phyloP scores from a whole-genome alignment of 2,329 filamentous ascomycete genomes.

The Rhexocercosporidium sp. region DNA sequence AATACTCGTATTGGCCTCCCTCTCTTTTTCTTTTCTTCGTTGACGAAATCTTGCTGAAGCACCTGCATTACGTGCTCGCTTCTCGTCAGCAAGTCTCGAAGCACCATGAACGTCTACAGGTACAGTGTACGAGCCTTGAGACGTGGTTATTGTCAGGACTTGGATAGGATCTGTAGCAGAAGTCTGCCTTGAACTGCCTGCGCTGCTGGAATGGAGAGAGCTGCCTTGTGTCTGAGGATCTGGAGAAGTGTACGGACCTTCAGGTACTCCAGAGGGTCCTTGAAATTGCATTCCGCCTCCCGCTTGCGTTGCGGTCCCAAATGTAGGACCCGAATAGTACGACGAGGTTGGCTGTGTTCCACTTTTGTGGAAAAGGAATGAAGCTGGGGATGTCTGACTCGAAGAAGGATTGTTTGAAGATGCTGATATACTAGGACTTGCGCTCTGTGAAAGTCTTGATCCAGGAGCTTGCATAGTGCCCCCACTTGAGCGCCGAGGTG shows the following conservation, averaged over 20 bases:
- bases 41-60: conserved; percentile 83
- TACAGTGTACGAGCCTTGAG: conserved; percentile 62
- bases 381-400: conserved; percentile 46
- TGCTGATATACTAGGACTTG: conserved; percentile 53
- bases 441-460: conserved; percentile 44
- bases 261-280: conserved; percentile 37
- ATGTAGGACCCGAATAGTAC: conserved; percentile 41
- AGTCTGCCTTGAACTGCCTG: conserved; percentile 40
- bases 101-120: conserved; percentile 82
- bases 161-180: conserved; percentile 41
- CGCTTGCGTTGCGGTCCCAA: conserved; percentile 36
- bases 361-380: conserved; percentile 36
- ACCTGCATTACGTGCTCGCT: conserved; percentile 82
- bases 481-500: conserved; percentile 40
- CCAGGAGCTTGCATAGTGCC: conserved; percentile 47
- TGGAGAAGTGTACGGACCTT: conserved; percentile 43
- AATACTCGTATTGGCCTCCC: conserved; percentile 71
- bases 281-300: conserved; percentile 40
- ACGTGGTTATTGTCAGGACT: conserved; percentile 47
- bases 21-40: conserved; percentile 82
- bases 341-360: conserved; percentile 31
- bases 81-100: conserved; percentile 83
- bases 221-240: conserved; percentile 37
- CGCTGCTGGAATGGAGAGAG: conserved; percentile 39
- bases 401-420: conserved; percentile 51